Conservation (phyloP, 345 rosid species). For the Brassica incana region DNA sequence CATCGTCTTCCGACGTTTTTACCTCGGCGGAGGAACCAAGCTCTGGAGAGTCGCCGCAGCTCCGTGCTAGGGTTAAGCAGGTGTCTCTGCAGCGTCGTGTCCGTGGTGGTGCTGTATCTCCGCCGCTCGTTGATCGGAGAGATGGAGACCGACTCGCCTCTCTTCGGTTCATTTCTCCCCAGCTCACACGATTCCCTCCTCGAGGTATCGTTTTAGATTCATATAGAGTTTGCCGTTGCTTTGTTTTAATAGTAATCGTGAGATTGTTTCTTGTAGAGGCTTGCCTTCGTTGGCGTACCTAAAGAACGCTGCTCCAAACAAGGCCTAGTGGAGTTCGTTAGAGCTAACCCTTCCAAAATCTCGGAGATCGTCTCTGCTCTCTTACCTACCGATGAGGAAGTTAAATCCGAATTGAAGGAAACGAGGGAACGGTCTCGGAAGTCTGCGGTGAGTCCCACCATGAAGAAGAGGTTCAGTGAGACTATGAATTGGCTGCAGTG, state of each 20-base stretch:
- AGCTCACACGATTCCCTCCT: constrained; percentile 53
- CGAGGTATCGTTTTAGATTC: constrained; percentile 40
- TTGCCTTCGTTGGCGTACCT: constrained; percentile 62
- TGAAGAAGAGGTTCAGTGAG: constrained; percentile 54
- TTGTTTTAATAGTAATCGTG: not conserved
- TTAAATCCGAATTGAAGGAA: constrained; percentile 42
- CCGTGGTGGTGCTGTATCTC: constrained; percentile 42
- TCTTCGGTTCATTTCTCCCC: constrained; percentile 38
- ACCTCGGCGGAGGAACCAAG: constrained; percentile 32
- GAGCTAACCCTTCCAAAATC: constrained; percentile 41
- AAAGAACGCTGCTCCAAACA: constrained; percentile 44
- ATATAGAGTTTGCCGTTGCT: not conserved
- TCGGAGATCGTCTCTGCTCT: constrained; percentile 57
- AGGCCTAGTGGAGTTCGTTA: constrained; percentile 59
- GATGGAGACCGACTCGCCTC: constrained; percentile 66
- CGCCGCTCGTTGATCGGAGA: constrained; percentile 39
- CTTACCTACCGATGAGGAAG: constrained; percentile 70
- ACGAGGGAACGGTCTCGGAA: constrained; percentile 42
- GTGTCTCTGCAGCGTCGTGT: constrained; percentile 56
- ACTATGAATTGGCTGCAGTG: constrained; percentile 76
- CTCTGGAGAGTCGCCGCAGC: constrained; percentile 62
- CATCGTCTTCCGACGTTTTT: not conserved
- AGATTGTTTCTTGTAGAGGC: constrained; percentile 50
- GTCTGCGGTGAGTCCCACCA: constrained; percentile 20
- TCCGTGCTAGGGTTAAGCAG: constrained; percentile 54